phyloP scores from a whole-genome alignment of 176 grass and related monocot species.

The Themeda triandra region DNA sequence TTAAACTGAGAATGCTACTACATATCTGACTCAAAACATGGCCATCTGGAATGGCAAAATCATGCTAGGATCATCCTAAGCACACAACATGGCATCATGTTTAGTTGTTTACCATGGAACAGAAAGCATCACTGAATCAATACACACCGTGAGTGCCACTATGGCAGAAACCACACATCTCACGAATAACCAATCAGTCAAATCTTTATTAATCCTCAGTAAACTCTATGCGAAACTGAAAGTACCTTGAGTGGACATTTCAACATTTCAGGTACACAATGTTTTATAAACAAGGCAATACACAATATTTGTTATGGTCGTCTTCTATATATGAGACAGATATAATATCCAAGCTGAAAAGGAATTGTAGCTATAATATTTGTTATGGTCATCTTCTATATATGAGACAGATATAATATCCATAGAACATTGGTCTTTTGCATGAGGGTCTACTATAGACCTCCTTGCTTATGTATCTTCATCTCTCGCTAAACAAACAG shows the following conservation, averaged over 20 bases:
- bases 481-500: no score
- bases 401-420: no score
- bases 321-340: no score
- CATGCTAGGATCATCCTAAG: not conserved
- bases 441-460: no score
- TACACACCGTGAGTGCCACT: not conserved
- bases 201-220: not conserved
- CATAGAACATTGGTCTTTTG: no score
- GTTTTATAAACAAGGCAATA: no score
- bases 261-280: no score
- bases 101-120: not conserved
- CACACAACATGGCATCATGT: not conserved
- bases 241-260: conserved; percentile 86
- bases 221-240: not conserved
- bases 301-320: no score
- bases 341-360: no score
- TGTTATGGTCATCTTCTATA: no score
- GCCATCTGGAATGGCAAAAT: not conserved
- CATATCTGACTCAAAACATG: not conserved
- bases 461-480: no score
- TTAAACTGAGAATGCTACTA: conserved; percentile 9
- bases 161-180: not conserved
- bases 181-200: not conserved
- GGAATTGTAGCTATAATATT: no score
- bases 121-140: not conserved